Conservation (phyloP, 1,139 yeast species). For the Scheffersomyces quercinus region DNA sequence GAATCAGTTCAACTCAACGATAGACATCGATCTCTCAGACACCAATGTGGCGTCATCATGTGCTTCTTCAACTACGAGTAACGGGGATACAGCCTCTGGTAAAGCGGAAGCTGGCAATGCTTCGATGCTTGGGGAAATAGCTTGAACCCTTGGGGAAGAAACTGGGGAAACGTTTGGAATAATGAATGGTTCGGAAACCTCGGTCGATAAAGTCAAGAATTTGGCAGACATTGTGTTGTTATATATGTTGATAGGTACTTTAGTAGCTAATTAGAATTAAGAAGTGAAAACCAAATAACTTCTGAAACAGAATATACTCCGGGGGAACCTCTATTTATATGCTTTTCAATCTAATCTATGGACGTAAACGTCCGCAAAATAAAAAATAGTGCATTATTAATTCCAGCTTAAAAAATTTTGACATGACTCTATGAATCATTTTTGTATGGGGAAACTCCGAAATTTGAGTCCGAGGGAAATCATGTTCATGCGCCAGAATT, state of each 20-base stretch:
- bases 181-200: conserved; percentile 60
- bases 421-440: no score
- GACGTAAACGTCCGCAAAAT: conserved; percentile 1
- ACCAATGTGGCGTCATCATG: conserved; percentile 1
- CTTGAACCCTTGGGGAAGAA: conserved; percentile 34
- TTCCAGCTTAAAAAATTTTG: no score
- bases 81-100: conserved; percentile 9
- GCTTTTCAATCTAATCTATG: not conserved
- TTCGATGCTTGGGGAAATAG: not conserved
- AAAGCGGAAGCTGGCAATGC: conserved; percentile 13
- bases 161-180: conserved; percentile 66
- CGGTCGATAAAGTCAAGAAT: conserved; percentile 57
- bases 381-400: not conserved
- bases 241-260: not conserved
- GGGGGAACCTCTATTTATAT: not conserved
- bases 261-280: not conserved
- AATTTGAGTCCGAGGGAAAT: conserved; percentile 1
- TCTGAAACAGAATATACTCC: not conserved
- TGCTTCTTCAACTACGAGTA: conserved; percentile 14
- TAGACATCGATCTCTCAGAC: conserved; percentile 22
- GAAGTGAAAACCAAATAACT: no score
- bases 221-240: not conserved
- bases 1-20: conserved; percentile 25
- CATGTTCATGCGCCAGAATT: not conserved
- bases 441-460: conserved; percentile 1